Conservation (phyloP, 78 protist species). For the Dictyostelium firmibasis region DNA sequence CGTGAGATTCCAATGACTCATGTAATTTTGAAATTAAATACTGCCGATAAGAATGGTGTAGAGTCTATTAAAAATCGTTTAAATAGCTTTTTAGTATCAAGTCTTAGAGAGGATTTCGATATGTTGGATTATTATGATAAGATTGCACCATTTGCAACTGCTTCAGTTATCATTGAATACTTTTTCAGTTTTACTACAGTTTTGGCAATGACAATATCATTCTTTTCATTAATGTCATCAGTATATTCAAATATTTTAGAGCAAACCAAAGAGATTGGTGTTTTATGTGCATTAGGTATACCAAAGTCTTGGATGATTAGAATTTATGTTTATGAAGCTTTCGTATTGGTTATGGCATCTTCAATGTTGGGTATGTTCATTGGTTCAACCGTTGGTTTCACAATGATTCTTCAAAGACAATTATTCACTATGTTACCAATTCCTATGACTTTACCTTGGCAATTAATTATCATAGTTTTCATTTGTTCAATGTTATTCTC, state of each 20-base stretch:
- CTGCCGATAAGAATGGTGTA: neutral
- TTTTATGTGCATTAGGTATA: conserved; percentile 91
- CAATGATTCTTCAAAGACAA: conserved; percentile 84
- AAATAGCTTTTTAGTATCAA: neutral
- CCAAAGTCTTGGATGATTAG: conserved; percentile 84
- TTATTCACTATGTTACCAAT: conserved; percentile 91
- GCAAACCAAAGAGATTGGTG: conserved; percentile 94
- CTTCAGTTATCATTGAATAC: conserved; percentile 62
- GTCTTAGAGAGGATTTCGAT: neutral
- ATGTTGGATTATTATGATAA: conserved; percentile 37
- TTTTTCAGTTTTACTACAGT: conserved; percentile 90
- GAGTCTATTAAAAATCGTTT: neutral
- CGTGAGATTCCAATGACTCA: conserved; percentile 22
- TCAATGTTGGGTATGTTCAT: conserved; percentile 89
- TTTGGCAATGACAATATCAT: conserved; percentile 91
- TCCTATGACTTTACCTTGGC: conserved; percentile 90
- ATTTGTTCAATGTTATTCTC: conserved; percentile 70
- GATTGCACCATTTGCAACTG: conserved; percentile 42
- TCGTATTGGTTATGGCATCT: conserved; percentile 90
- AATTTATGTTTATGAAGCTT: conserved; percentile 93
- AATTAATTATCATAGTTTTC: conserved; percentile 49
- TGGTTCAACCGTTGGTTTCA: conserved; percentile 86
- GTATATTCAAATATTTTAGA: conserved; percentile 92
- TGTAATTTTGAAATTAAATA: conserved; percentile 8
- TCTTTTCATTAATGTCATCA: conserved; percentile 88